Base-by-base conservation (phyloP, 495 filamentous ascomycete genomes). In the Pseudotulostoma volvatum region DNA sequence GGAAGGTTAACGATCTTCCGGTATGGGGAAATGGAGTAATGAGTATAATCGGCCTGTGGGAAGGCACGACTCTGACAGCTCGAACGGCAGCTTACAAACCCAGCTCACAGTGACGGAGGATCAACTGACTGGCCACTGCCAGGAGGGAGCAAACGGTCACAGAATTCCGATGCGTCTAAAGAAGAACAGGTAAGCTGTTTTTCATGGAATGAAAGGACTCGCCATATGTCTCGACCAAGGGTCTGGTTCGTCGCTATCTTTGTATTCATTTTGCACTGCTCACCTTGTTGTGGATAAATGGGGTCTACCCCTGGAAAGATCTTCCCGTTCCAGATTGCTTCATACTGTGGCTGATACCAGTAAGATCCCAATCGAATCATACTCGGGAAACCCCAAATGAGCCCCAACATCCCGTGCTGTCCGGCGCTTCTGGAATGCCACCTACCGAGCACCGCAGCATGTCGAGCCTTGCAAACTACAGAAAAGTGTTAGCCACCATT, bases 41-140 rank as follows among this genome's bases (percentile, higher is more conserved):
- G n/a, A n/a, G n/a, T n/a, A n/a, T n/a, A n/a, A n/a, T n/a, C n/a
- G n/a, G n/a, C n/a, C n/a, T n/a, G n/a, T n/a, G n/a, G 53, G 51
- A 19, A 55, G 64, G 33, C 58, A 65, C 51, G 65, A 54, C 40
- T 65, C 64, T 7, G 63, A 54, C 38, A 63, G 60, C 54, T 60
- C 63, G 18, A 28, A 28, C 30, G 49, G 53, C 33, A 65, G 63
- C 45, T 62, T 52, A 42, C 44, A 54, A 18, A 62, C 64, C n/a
- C 63, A 69, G 35, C 62, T 64, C 19, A 69, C 60, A 3, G 49
- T 69, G 18, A 61, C 50, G 41, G 60, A 63, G 23, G 46, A 46
- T 33, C 52, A 54, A 16, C 39, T 25, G 20, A 42, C 47, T 28
- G 43, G 44, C 36, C 48, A 40, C 40, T 41, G 41, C 31, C 51